Evolutionary conservation across 148 eudicot genomes (phyloP), one percentile per base, ranked within the genome.

Genomic region (Rhododendron kiyosumense): DNA sequence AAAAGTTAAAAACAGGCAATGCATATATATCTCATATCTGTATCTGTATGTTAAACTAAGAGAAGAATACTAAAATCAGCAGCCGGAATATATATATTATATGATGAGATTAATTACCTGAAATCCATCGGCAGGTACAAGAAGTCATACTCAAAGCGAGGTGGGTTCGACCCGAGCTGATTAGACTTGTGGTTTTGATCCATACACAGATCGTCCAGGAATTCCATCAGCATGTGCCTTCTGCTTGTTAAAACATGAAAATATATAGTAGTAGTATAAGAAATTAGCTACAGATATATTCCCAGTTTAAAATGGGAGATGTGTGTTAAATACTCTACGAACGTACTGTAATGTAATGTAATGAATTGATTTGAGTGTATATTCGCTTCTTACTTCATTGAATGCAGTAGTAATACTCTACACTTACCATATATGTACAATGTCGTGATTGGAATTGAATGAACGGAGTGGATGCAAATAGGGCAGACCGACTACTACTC

Each of bases 51-150:
- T 41, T 41, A 41, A 41, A 41, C 45, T 41, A 41, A 41, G 45
- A 41, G 45, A 41, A 41, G 8, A 41, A 41, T 14, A 32, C 32
- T 32, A 75, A 75, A 28, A 75, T 11, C 18, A 26, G 48, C 0
- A 1, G 24, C 24, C 51, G 28, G 26, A 61, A 22, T 24, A 22
- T 6, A 41, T 5, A n/a, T 32, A 32, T 1, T 8, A 51, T 12
- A 51, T 12, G 8, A 48, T 14, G n/a, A n/a, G n/a, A n/a, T 10
- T 32, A 32, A 26, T 11, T 87, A 90, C 91, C 85, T 11, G 45
- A 90, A 90, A 61, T 90, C 91, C 85, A 90, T 88, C 0, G 91
- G 91, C 24, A 90, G 67, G 48, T 90, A 90, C 5, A 86, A 15
- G 14, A 90, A 88, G 49, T 90, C 90, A 45, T 90, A 90, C 67